These are phyloP conservation scores for Waltergamsia citrina DNA, from an alignment of 2,329 filamentous ascomycete species.

Conservation along the genomic window DNA sequence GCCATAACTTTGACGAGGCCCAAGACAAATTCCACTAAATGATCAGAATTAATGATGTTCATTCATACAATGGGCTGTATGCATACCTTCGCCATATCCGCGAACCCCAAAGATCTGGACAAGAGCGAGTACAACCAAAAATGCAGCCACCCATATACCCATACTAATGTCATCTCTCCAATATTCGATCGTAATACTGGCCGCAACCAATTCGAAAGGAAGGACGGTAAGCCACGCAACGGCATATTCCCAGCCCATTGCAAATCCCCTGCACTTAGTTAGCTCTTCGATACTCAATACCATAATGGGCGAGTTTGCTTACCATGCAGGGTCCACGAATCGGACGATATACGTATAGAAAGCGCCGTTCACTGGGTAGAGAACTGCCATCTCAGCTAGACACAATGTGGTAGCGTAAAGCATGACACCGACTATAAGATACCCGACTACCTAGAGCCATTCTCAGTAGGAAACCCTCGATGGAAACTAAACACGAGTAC, in stretches of 20 bases:
- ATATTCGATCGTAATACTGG: constrained; percentile 67
- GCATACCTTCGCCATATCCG: too few species aligned
- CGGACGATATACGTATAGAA: constrained; percentile 70
- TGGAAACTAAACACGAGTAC: constrained; percentile 61
- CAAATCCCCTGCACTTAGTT: too few species aligned
- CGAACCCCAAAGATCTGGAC: constrained; percentile 68
- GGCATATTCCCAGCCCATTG: constrained; percentile 80
- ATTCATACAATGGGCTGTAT: too few species aligned
- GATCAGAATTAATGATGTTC: too few species aligned
- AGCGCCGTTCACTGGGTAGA: constrained; percentile 65
- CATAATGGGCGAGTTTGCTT: too few species aligned
- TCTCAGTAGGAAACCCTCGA: too few species aligned
- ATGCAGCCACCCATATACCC: constrained; percentile 64
- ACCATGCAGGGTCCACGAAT: constrained; percentile 64
- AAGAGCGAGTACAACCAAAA: constrained; percentile 64
- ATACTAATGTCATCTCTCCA: constrained; percentile 56
- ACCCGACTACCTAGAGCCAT: too few species aligned
- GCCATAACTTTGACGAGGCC: constrained; percentile 69
- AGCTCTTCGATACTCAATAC: too few species aligned
- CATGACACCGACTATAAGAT: constrained; percentile 62
- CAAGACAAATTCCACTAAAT: constrained; percentile 72
- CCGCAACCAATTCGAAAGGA: constrained; percentile 62
- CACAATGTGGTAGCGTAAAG: constrained; percentile 68
- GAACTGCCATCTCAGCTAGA: constrained; percentile 66
- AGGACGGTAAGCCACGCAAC: constrained; percentile 68